A percentile compares a stretch with the other conserved stretches of the same genome.
These are phyloP conservation scores for Cercospora canescens DNA, from an alignment of 2,329 filamentous ascomycete species.

Conservation along the genomic window DNA sequence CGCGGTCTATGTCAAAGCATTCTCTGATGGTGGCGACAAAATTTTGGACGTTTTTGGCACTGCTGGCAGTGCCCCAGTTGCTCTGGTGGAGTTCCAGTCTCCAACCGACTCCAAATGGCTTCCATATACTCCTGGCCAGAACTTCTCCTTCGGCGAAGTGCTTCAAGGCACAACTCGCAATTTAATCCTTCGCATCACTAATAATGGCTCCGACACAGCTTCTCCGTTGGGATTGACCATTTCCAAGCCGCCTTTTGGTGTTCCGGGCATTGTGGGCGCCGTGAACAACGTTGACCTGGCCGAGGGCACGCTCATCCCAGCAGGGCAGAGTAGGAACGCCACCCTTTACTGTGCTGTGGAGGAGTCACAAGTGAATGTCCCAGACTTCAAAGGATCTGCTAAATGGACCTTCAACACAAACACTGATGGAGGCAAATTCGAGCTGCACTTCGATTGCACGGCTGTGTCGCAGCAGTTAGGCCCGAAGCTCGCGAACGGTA, in stretches of 20 bases:
- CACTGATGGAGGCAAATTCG: constrained; percentile 36
- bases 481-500: constrained; percentile 8
- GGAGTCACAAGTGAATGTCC: constrained; percentile 8
- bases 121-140: constrained; percentile 6
- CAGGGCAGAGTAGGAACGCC: constrained; percentile 8
- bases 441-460: constrained; percentile 25
- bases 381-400: background rate
- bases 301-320: constrained; percentile 11
- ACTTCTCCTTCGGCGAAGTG: constrained; percentile 12
- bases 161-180: constrained; percentile 2
- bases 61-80: constrained; percentile 3
- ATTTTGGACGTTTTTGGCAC: constrained; percentile 13
- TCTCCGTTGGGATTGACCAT: constrained; percentile 11
- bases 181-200: constrained; percentile 8
- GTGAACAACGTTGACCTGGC: constrained; percentile 11
- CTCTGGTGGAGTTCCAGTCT: constrained; percentile 9
- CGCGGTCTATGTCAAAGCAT: constrained; percentile 5
- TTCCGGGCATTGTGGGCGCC: constrained; percentile 10
- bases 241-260: constrained; percentile 11
- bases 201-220: constrained; percentile 12
- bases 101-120: constrained; percentile 1
- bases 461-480: constrained; percentile 7
- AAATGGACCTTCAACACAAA: constrained; percentile 27
- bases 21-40: constrained; percentile 5
- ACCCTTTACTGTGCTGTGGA: constrained; percentile 8